phyloP scores from a whole-genome alignment of 2,329 filamentous ascomycete genomes.

The Neonectria sp. region DNA sequence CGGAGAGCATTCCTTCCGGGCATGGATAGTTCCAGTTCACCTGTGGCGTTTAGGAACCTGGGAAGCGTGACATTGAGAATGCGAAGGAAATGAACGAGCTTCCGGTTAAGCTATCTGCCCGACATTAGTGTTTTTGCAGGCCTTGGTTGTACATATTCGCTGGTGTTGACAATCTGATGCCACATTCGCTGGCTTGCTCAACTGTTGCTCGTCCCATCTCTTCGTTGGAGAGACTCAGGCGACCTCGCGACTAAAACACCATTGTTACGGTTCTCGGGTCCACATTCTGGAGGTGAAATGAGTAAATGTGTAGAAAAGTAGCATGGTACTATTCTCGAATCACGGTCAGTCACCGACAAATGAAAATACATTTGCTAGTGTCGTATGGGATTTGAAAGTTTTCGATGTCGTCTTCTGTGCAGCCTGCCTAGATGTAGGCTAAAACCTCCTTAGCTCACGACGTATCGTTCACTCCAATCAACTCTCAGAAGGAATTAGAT shows the following conservation, averaged over 20 bases:
- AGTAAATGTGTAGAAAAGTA: background rate
- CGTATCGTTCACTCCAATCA: background rate
- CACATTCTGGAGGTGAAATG: slow-evolving; percentile 1
- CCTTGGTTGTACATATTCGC: slow-evolving; percentile 48
- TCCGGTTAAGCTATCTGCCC: slow-evolving; percentile 41
- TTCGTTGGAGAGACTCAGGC: background rate
- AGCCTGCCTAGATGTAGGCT: too few relatives aligned
- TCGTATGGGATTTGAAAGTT: background rate
- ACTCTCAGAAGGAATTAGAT: background rate
- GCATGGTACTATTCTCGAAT: background rate
- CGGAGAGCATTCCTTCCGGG: slow-evolving; percentile 30
- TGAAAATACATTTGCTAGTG: background rate
- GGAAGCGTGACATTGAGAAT: slow-evolving; percentile 47
- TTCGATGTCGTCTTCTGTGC: background rate
- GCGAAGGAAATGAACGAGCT: slow-evolving; percentile 43
- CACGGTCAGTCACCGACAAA: background rate
- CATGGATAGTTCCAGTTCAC: slow-evolving; percentile 44
- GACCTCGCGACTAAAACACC: background rate
- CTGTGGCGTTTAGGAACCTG: slow-evolving; percentile 48
- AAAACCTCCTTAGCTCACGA: background rate
- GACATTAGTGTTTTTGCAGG: slow-evolving; percentile 44
- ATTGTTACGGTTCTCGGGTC: background rate
- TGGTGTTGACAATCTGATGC: slow-evolving; percentile 40
- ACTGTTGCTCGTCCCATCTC: slow-evolving; percentile 16
- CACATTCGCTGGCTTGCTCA: slow-evolving; percentile 33